Conservation (phyloP, 768 basidiomycete genomes). For the Lactarius psammicola region DNA sequence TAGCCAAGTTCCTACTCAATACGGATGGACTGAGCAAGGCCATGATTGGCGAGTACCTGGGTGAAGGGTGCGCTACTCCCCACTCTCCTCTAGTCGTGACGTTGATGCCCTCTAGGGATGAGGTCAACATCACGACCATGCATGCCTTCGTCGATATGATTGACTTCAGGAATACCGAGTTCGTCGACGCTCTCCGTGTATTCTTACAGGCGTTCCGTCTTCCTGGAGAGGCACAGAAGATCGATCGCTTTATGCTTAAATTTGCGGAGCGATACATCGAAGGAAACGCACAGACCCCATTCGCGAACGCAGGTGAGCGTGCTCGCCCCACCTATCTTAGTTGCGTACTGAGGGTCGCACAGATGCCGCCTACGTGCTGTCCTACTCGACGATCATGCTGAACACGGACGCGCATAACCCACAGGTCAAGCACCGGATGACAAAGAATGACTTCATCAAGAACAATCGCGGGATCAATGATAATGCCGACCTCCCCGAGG, state of each 20-base stretch:
- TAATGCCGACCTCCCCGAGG: constrained; percentile 81
- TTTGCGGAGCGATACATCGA: constrained; percentile 97
- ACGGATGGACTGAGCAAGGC: constrained; percentile 94
- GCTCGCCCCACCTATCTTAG: constrained; percentile 15
- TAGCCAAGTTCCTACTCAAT: constrained; percentile 80
- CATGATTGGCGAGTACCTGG: constrained; percentile 97
- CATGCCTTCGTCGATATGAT: constrained; percentile 94
- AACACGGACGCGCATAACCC: constrained; percentile 98
- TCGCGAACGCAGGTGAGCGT: constrained; percentile 88
- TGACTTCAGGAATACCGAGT: constrained; percentile 77
- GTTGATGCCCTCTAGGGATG: constrained; percentile 55
- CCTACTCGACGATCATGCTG: constrained; percentile 92
- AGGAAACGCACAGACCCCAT: constrained; percentile 77
- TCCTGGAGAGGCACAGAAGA: constrained; percentile 97
- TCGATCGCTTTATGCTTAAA: constrained; percentile 98
- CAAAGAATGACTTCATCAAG: constrained; percentile 84
- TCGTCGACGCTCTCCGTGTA: constrained; percentile 84
- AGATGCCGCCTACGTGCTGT: constrained; percentile 94
- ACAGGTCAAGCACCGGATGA: constrained; percentile 93
- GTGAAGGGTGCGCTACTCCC: constrained; percentile 76
- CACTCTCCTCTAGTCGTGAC: constrained; percentile 1
- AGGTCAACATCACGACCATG: constrained; percentile 89
- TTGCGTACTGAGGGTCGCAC: background rate
- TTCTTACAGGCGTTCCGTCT: constrained; percentile 96
- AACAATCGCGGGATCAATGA: constrained; percentile 99